Evolutionary conservation across 805 yeast species (phyloP), one percentile per base, ranked within the genome.

Genomic region (Kluyveromyces dobzhanskii): DNA sequence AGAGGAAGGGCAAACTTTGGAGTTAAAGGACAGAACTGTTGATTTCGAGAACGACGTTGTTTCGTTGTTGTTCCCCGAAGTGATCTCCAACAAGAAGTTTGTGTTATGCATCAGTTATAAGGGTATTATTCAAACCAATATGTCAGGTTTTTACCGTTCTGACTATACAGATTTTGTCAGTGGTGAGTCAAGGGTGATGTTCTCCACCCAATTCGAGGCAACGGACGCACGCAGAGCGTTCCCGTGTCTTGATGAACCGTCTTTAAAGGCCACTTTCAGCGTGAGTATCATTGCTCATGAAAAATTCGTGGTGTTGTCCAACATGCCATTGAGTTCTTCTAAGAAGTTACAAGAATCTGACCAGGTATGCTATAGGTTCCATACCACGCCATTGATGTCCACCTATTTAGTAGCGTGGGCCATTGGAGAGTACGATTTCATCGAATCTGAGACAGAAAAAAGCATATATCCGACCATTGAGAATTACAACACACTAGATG

Each of bases 151-250:
- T 62, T 80, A 80, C 65, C 69, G 83, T 50, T 75, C 83, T 11
- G 66, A 76, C 24, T 78, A 78, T 62, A 59, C 53, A 38, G 76
- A 73, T 50, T 72, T 66, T 44, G 57, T n/a, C 3, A 49, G 56
- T 12, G 56, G 52, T 21, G 51, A 49, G 37, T 44, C 45, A 5
- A 53, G 47, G 39, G 47, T 48, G 28, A 54, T 53, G 58, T 48
- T 55, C 21, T 52, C 59, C 9, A 54, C 61, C 14, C 59, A 56
- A 41, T 75, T 80, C 76, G 86, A 80, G 63, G 78, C 87, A 26
- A 78, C 85, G 25, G 87, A 80, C 61, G 79, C 85, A 54, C 76
- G 87, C 50, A 70, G 81, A 42, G 85, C 87, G 4, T 81, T 81
- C 71, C 87, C 87, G 14, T 78, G 78, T 52, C 76, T 76, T 48